Conservation (phyloP, 331 rosid genomes). For the Spiraea crenata region DNA sequence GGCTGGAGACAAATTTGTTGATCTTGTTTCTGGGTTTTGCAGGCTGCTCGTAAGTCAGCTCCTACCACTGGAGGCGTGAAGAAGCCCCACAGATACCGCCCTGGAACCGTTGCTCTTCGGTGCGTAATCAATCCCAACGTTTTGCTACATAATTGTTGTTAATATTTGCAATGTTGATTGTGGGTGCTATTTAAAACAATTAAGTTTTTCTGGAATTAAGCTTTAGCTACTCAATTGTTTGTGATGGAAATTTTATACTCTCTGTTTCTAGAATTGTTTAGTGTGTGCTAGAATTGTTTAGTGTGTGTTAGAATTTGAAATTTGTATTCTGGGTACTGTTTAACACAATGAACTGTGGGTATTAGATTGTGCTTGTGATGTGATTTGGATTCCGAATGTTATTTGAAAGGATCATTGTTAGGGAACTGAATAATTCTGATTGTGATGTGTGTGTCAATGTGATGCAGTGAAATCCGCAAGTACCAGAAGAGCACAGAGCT, state of each 20-base stretch:
- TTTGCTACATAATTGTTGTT: not conserved
- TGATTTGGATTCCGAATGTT: not conserved
- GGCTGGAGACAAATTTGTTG: not conserved
- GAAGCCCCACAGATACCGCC: conserved; percentile 96
- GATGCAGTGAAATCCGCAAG: conserved; percentile 33
- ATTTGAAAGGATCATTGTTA: too few relatives aligned
- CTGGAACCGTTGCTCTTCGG: conserved; percentile 99
- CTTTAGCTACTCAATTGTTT: too few relatives aligned
- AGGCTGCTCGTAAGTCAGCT: conserved; percentile 99
- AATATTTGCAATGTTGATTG: not conserved
- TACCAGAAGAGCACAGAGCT: conserved; percentile 28
- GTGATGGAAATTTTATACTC: not conserved
- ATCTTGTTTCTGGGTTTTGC: not conserved
- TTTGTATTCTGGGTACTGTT: not conserved
- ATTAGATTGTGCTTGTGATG: not conserved
- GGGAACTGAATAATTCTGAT: not conserved
- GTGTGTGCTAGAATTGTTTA: too few relatives aligned
- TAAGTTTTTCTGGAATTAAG: too few relatives aligned
- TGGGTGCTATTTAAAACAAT: too few relatives aligned
- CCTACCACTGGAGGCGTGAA: conserved; percentile 99
- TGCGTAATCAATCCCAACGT: conserved; percentile 10
- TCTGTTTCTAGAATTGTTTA: not conserved
- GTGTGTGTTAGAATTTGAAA: too few relatives aligned
- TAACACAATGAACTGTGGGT: not conserved
- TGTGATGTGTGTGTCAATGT: not conserved